Percentiles rank a stretch among this genome's conserved stretches.
These are phyloP conservation scores for Geranium rotundifolium DNA, from an alignment of 345 rosid species.

Conservation along the genomic window DNA sequence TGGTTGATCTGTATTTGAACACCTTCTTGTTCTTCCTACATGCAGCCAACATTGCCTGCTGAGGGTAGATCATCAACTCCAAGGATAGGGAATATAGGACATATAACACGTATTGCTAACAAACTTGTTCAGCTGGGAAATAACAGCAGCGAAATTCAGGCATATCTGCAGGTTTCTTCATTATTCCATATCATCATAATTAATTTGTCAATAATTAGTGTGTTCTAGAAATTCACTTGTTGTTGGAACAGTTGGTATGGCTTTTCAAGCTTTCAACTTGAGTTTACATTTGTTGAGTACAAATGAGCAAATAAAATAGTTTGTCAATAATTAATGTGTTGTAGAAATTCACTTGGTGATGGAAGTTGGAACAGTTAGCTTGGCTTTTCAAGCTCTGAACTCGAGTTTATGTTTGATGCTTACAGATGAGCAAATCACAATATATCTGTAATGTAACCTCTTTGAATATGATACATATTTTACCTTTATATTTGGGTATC, in stretches of 20 bases:
- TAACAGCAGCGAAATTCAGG: constrained; percentile 44
- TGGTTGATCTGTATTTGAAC: constrained; percentile 8
- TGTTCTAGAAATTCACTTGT: neutral
- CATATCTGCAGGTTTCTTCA: constrained; percentile 56
- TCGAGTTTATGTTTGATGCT: too few species aligned
- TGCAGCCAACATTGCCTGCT: constrained; percentile 67
- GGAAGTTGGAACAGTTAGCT: too few species aligned
- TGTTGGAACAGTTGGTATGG: neutral
- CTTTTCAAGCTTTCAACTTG: too few species aligned
- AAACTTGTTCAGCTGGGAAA: constrained; percentile 70
- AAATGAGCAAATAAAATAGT: too few species aligned
- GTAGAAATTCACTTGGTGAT: too few species aligned
- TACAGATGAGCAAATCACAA: too few species aligned
- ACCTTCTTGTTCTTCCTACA: constrained; percentile 9
- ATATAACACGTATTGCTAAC: constrained; percentile 74
- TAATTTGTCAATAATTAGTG: neutral
- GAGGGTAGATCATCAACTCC: constrained; percentile 52
- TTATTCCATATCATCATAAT: constrained; percentile 2
- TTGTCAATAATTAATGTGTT: too few species aligned
- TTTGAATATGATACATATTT: too few species aligned
- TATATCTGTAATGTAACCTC: too few species aligned
- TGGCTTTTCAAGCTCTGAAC: too few species aligned
- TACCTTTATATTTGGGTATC: too few species aligned
- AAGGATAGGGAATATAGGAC: constrained; percentile 79
- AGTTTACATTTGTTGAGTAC: too few species aligned